Percentiles rank a stretch among this genome's conserved stretches.
Evolutionary conservation across 345 rosid genomes (phyloP).

Genomic region (Dipteronia dyeriana): DNA sequence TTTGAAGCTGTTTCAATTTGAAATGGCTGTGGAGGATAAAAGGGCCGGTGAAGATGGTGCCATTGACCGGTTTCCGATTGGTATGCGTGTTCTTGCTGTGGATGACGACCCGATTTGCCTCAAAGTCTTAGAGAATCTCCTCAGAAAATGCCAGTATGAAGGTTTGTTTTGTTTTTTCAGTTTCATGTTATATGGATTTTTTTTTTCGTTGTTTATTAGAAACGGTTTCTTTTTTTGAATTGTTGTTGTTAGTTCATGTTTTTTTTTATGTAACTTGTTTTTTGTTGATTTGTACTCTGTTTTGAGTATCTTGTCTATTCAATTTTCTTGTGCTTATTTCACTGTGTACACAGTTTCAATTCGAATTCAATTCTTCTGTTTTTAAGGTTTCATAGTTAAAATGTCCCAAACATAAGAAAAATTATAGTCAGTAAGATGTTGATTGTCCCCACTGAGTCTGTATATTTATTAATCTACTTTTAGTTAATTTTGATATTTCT

Average conservation of each 20-base stretch:
- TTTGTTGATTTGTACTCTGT: background rate
- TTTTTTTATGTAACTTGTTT: background rate
- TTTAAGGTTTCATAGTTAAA: background rate
- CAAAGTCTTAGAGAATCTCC: constrained; percentile 51
- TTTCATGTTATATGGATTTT: background rate
- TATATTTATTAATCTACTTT: background rate
- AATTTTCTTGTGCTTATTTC: background rate
- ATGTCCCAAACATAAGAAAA: background rate
- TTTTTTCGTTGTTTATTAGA: background rate
- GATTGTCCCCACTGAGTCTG: background rate
- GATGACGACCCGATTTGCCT: constrained; percentile 76
- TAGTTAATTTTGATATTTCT: background rate
- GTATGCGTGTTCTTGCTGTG: constrained; percentile 68
- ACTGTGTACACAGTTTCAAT: background rate
- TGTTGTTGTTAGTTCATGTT: background rate
- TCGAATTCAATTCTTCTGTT: background rate
- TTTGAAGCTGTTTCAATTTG: constrained; percentile 16
- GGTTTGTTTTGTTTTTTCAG: constrained; percentile 34
- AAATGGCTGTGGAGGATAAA: constrained; percentile 42
- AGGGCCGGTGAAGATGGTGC: constrained; percentile 32
- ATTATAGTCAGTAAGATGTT: background rate
- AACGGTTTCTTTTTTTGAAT: background rate
- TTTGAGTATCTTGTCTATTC: background rate
- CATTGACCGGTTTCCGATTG: constrained; percentile 47
- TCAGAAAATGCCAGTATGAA: constrained; percentile 63